Percentiles rank a stretch among this genome's conserved stretches.
phyloP scores from a whole-genome alignment of 106 monocot genomes.

The Xerophyta viscosa region DNA sequence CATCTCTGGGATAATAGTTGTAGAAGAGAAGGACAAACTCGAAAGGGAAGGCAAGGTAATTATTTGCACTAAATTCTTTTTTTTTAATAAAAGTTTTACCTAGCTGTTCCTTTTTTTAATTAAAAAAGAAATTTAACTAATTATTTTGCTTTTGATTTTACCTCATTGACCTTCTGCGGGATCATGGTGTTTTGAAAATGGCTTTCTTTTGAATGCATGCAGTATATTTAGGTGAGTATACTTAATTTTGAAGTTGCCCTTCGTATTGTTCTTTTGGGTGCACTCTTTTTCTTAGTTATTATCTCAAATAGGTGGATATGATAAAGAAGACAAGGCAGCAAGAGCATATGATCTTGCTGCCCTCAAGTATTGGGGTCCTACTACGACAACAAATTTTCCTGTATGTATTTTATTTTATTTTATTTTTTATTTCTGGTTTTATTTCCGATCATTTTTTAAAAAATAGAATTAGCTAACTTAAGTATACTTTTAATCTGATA shows the following conservation, averaged over 20 bases:
- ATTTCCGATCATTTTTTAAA: background rate
- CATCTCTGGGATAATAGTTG: conserved; percentile 95
- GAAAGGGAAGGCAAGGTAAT: conserved; percentile 86
- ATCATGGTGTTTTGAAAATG: background rate
- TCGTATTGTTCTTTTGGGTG: background rate
- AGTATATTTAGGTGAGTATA: conserved; percentile 38
- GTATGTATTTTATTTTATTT: conserved; percentile 24
- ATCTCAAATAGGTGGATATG: conserved; percentile 61
- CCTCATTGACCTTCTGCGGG: no score
- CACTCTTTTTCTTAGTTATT: background rate
- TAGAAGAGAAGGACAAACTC: conserved; percentile 64
- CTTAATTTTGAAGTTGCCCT: background rate
- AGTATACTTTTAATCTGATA: background rate
- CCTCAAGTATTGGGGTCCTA: conserved; percentile 93
- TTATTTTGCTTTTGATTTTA: no score
- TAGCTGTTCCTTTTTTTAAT: no score
- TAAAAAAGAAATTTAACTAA: no score
- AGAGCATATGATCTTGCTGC: conserved; percentile 95
- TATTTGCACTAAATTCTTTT: no score
- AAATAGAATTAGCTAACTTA: background rate
- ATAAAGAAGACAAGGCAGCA: conserved; percentile 91
- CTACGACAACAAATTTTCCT: conserved; percentile 93
- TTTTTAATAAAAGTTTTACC: no score
- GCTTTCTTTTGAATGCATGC: background rate
- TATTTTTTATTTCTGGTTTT: background rate